These are phyloP conservation scores for Backusella morwellensis DNA, from an alignment of 192 early-diverging fungal genomes.

Conservation along the genomic window DNA sequence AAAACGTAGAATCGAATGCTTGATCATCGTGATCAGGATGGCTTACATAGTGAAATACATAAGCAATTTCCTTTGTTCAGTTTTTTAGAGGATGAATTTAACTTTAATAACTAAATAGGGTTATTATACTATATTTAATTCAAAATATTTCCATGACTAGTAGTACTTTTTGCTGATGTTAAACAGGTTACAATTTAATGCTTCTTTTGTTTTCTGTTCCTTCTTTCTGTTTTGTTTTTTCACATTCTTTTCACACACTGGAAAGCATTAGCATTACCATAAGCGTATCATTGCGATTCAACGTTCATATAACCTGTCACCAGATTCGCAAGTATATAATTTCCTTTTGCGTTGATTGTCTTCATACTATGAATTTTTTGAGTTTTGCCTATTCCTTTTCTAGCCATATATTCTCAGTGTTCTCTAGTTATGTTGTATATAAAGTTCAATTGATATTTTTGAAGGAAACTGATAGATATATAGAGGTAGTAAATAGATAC, in stretches of 20 bases:
- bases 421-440: background rate
- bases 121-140: background rate
- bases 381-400: background rate
- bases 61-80: background rate
- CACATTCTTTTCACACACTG: slow-evolving; percentile 3
- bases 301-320: background rate
- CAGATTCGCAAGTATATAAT: background rate
- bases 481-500: background rate
- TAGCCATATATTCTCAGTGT: background rate
- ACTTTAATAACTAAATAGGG: background rate
- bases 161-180: background rate
- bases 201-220: background rate
- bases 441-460: background rate
- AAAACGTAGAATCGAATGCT: background rate
- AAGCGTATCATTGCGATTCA: background rate
- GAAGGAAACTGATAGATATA: background rate
- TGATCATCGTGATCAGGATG: background rate
- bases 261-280: background rate
- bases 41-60: background rate
- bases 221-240: background rate
- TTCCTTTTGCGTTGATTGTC: background rate
- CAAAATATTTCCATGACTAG: background rate
- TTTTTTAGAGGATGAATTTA: background rate
- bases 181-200: background rate
- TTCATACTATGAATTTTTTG: background rate